Evolutionary conservation across 1,139 yeast genomes (phyloP), one percentile per base, ranked within the genome.

Genomic region (Yamadazyma epiphylla): DNA sequence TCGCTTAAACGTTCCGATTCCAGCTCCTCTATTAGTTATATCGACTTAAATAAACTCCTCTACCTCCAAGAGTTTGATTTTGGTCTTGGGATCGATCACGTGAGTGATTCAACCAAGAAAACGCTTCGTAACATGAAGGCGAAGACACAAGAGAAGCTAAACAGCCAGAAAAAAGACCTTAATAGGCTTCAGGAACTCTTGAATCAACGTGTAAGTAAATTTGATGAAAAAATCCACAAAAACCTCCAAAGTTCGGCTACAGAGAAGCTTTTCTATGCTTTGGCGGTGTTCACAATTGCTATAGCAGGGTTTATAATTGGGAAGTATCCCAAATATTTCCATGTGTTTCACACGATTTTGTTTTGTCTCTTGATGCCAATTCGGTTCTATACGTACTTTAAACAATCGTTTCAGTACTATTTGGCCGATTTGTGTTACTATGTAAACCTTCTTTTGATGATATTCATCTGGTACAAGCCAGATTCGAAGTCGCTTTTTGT

Each of bases 371-470:
- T 91, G 38, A 76, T 89, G 80, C 97, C 98, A 0, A 78, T 89
- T 29, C 64, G 98, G 33, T 73, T 83, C 46, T 81, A 87, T 57
- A 77, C 94, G 1, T 91, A 86, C 57, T 83, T 81, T 59, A 84
- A 84, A 52, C 71, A 69, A 30, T 75, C 84, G 11, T 87, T 72
- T 58, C 95, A 89, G 41, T 91, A 86, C 58, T 91, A 80, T 51
- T 64, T 91, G 53, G 97, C 96, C 0, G 98, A 91, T 55, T 66
- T 91, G 43, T 91, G 98, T 58, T 91, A 91, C 55, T 91, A 83
- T 55, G 97, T 86, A 28, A 91, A 91, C 48, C 45, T 76, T 17
- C 60, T 91, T 37, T 60, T 85, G 26, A 52, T 89, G 49, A 41
- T 77, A 1, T 91, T 76, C 49, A 70, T 91, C 24, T 91, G 97